These are phyloP conservation scores for Neurospora tetraspora DNA, from an alignment of 495 filamentous ascomycete genomes.

Conservation along the genomic window DNA sequence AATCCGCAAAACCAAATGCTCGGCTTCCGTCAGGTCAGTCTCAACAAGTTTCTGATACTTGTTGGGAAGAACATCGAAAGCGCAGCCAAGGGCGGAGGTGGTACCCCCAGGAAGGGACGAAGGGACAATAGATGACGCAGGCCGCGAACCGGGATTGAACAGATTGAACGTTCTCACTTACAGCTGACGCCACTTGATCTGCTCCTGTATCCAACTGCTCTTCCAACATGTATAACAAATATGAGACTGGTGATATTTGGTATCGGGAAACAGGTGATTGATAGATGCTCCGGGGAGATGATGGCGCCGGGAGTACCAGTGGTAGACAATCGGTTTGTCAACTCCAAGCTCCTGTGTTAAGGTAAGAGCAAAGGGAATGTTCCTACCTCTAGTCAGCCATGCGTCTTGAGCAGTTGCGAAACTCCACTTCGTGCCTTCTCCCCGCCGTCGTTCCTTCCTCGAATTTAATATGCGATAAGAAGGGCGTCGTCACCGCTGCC, in stretches of 20 bases:
- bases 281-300: background rate
- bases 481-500: background rate
- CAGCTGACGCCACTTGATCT: background rate
- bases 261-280: background rate
- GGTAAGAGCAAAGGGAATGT: background rate
- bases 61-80: background rate
- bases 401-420: background rate
- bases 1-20: background rate
- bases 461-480: background rate
- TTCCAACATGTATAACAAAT: background rate
- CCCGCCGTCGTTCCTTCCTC: background rate
- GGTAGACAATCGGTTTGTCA: background rate
- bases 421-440: background rate
- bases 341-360: background rate
- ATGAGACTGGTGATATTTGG: background rate
- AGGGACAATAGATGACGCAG: background rate
- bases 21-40: background rate
- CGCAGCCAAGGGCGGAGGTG: background rate
- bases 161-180: background rate
- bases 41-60: background rate
- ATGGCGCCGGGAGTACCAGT: background rate
- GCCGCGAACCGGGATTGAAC: background rate
- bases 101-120: background rate
- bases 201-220: background rate
- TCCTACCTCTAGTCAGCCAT: background rate